A percentile compares a stretch with the other conserved stretches of the same genome.
phyloP scores from a whole-genome alignment of 352 stramenopile genomes.

The Halophytophthora polymorphica region DNA sequence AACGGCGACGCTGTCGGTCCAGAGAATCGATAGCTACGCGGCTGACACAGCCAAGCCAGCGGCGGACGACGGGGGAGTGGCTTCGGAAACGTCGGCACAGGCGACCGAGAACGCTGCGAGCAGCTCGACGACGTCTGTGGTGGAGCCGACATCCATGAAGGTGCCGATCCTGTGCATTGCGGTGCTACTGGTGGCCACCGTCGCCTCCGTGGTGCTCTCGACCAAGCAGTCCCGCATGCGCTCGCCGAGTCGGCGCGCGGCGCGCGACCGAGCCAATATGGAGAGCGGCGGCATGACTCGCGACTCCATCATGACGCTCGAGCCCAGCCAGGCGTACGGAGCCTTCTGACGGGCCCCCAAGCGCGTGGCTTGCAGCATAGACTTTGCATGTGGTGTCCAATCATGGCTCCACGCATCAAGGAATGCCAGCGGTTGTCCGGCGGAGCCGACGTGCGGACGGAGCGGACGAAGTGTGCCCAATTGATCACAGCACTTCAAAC shows the following conservation, averaged over 20 bases:
- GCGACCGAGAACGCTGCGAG: too few relatives aligned
- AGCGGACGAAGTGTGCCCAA: too few relatives aligned
- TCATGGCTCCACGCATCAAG: too few relatives aligned
- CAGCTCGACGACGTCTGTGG: too few relatives aligned
- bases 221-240: neutral
- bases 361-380: too few relatives aligned
- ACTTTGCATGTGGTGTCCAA: too few relatives aligned
- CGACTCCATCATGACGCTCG: neutral
- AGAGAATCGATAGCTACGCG: neutral
- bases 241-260: neutral
- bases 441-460: too few relatives aligned
- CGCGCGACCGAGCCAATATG: neutral
- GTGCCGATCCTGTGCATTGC: neutral
- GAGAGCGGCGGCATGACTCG: neutral
- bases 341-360: too few relatives aligned
- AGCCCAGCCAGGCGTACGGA: neutral
- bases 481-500: too few relatives aligned
- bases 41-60: neutral
- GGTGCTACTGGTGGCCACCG: neutral
- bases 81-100: too few relatives aligned
- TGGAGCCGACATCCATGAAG: neutral
- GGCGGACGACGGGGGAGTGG: neutral
- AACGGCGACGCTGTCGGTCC: neutral
- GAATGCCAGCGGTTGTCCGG: too few relatives aligned
- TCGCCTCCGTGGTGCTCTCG: neutral